phyloP scores from a whole-genome alignment of 2,329 filamentous ascomycete species.

The Dactylellina drechsleri region DNA sequence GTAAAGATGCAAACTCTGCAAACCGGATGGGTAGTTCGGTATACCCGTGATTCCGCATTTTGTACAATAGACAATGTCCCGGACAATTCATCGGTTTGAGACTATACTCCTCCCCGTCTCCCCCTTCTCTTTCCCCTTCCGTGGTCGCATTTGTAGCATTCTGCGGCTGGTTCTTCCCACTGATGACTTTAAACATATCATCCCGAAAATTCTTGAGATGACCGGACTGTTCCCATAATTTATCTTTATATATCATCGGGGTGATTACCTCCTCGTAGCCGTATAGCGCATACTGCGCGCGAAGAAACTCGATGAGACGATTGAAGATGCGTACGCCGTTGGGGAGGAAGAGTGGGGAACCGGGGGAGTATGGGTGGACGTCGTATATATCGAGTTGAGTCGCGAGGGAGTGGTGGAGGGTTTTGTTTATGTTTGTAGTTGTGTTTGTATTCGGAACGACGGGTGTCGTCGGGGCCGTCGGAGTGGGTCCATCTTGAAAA shows the following conservation, averaged over 20 bases:
- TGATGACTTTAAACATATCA: slow-evolving; percentile 87
- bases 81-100: slow-evolving; percentile 95
- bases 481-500: not conserved
- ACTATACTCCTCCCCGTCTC: slow-evolving; percentile 67
- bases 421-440: slow-evolving; percentile 25
- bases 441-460: not conserved
- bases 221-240: slow-evolving; percentile 84
- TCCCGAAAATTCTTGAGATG: slow-evolving; percentile 91
- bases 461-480: slow-evolving; percentile 4
- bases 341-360: slow-evolving; percentile 84
- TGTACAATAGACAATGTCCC: slow-evolving; percentile 86
- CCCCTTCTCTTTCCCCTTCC: slow-evolving; percentile 5
- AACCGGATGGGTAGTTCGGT: slow-evolving; percentile 83
- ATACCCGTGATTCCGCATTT: slow-evolving; percentile 77
- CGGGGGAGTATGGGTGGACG: slow-evolving; percentile 78
- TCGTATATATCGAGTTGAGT: slow-evolving; percentile 72
- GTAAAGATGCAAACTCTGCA: slow-evolving; percentile 73
- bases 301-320: slow-evolving; percentile 81
- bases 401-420: slow-evolving; percentile 39
- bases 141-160: not conserved
- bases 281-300: slow-evolving; percentile 83
- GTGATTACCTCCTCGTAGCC: slow-evolving; percentile 90
- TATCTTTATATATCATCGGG: slow-evolving; percentile 89
- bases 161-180: slow-evolving; percentile 62
- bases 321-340: slow-evolving; percentile 86